phyloP scores from a whole-genome alignment of 2,329 filamentous ascomycete genomes.

The Fusarium xylarioides region DNA sequence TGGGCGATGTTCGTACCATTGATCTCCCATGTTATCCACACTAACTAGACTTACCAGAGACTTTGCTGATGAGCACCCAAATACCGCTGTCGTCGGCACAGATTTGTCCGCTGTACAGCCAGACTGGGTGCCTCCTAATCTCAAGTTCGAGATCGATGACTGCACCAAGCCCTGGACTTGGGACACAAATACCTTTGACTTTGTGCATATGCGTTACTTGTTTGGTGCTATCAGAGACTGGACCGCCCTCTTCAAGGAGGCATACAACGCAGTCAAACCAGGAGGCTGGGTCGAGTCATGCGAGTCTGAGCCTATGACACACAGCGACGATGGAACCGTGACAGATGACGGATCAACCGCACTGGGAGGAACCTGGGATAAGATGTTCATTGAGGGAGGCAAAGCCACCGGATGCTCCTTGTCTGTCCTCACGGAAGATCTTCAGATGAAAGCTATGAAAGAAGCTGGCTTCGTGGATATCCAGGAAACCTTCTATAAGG shows the following conservation, averaged over 20 bases:
- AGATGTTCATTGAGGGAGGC: constrained; percentile 6
- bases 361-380: constrained; percentile 8
- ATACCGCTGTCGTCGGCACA: constrained; percentile 3
- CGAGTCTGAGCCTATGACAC: constrained; percentile 4
- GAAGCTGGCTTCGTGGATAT: constrained; percentile 18
- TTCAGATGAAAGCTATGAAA: constrained; percentile 11
- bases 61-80: constrained; percentile 12
- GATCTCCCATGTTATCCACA: rapidly evolving
- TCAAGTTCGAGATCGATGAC: constrained; percentile 17
- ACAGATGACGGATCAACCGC: background rate
- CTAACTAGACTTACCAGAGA: background rate
- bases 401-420: background rate
- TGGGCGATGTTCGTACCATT: constrained; percentile 10
- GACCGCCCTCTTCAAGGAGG: constrained; percentile 3
- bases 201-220: constrained; percentile 15
- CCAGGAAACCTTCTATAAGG: constrained; percentile 1
- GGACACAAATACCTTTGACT: constrained; percentile 6
- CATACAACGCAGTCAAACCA: constrained; percentile 1
- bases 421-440: background rate
- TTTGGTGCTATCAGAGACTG: constrained; percentile 10
- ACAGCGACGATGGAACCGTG: constrained; percentile 12
- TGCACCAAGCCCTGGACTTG: constrained; percentile 9
- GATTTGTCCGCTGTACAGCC: constrained; percentile 15
- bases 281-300: constrained; percentile 16
- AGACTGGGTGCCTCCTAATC: constrained; percentile 7